Evolutionary conservation across 2,329 filamentous ascomycete genomes (phyloP), one percentile per base, ranked within the genome.

Genomic region (Diaporthe vaccinii): DNA sequence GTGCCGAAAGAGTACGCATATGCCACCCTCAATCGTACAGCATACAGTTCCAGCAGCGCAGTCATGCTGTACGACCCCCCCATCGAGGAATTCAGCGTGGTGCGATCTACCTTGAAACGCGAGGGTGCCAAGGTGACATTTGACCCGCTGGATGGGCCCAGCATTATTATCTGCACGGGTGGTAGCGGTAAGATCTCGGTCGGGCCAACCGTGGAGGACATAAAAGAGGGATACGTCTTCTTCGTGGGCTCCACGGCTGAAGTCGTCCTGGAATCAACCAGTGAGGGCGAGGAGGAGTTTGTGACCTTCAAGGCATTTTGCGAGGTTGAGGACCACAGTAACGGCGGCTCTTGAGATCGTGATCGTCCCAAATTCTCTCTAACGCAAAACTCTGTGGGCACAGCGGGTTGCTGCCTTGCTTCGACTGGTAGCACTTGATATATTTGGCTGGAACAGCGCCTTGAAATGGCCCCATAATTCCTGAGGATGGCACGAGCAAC

Each of bases 241-340:
- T 96, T 96, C 80, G 94, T 98, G 5, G 97, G 97, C 2, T 94
- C 97, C 3, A 96, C 94, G 25, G 96, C 97, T 0, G 94, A 97
- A 84, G 88, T 94, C 49, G 90, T 96, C 4, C 85, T 98, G 69
- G 93, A 98, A 85, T 95, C 90, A 17, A 62, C 78, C 14, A 88
- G 82, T 0, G 85, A 88, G 0, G 72, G 44, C 8, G 91, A 91
- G 36, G 93, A 95, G 74, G 91, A 93, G 73, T 93, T 98, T 78
- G 93, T 93, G 36, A 96, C 94, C 0, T 99, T 97, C 87, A 97
- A 96, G 86, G 97, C 96, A 0, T 98, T 98, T 83, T 98, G 95
- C 81, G 96, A 98, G 86, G 88, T 98, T 76, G 90, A 92, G 51
- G 84, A 88, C 12, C 83, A 84, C 59, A 84, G 82, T 76, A 86